These are phyloP conservation scores for Inosperma sp. DNA, from an alignment of 768 basidiomycete species.

Conservation along the genomic window DNA sequence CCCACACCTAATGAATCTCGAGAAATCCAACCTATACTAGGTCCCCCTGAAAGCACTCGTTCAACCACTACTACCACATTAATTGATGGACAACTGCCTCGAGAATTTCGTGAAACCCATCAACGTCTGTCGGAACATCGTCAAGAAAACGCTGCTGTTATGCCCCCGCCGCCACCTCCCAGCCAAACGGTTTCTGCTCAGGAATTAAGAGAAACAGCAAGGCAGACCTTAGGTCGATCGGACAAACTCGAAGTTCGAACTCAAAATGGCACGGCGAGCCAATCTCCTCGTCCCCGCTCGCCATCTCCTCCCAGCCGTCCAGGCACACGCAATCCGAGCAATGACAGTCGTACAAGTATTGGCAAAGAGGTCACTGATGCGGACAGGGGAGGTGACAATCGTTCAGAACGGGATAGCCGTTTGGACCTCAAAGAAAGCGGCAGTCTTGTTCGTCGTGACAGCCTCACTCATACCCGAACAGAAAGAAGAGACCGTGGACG, in stretches of 20 bases:
- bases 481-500: constrained; percentile 44
- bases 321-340: constrained; percentile 65
- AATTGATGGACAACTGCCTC: constrained; percentile 11
- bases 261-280: constrained; percentile 48
- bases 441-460: constrained; percentile 42
- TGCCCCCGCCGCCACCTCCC: constrained; percentile 76
- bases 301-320: constrained; percentile 61
- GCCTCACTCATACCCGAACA: constrained; percentile 47
- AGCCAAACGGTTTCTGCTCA: constrained; percentile 77
- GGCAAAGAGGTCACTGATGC: constrained; percentile 54
- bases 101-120: constrained; percentile 35
- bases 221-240: constrained; percentile 52
- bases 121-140: constrained; percentile 42
- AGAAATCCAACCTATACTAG: constrained; percentile 6
- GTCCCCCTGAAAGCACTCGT: constrained; percentile 11
- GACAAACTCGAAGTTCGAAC: constrained; percentile 42
- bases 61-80: constrained; percentile 6
- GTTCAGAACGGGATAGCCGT: constrained; percentile 47
- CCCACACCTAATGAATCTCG: constrained; percentile 25
- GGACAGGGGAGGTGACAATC: constrained; percentile 49
- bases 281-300: constrained; percentile 61
- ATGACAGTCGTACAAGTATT: constrained; percentile 68
- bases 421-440: constrained; percentile 43
- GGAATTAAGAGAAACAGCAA: constrained; percentile 76
- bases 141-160: constrained; percentile 40